These are phyloP conservation scores for Anthracocystis setariae DNA, from an alignment of 1,284 basidiomycete species.

Conservation along the genomic window DNA sequence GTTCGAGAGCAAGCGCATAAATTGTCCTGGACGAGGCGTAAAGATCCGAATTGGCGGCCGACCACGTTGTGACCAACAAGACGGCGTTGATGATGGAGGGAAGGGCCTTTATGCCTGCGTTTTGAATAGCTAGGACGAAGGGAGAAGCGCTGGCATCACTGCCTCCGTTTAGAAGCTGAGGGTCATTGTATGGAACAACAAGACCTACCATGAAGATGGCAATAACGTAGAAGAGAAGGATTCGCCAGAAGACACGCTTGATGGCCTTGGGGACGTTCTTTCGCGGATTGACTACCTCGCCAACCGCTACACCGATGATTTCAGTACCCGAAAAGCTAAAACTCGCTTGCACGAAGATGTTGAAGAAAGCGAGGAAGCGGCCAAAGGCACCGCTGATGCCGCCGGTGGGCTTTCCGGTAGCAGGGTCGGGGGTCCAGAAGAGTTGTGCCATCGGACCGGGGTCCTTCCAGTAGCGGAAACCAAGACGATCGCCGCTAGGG, in stretches of 20 bases:
- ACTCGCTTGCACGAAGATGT: constrained; percentile 72
- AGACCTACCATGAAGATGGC: constrained; percentile 69
- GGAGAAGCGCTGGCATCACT: constrained; percentile 46
- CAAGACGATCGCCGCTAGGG: constrained; percentile 47
- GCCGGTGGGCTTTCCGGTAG: constrained; percentile 43
- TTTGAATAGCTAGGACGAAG: constrained; percentile 69
- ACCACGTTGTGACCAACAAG: constrained; percentile 81
- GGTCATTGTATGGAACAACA: constrained; percentile 56
- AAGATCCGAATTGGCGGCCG: constrained; percentile 82
- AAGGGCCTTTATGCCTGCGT: constrained; percentile 69
- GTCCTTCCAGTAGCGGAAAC: constrained; percentile 65
- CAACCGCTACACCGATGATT: constrained; percentile 83
- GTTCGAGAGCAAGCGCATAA: constrained; percentile 78
- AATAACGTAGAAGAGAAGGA: constrained; percentile 68
- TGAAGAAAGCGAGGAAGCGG: constrained; percentile 68
- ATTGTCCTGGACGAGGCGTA: constrained; percentile 80
- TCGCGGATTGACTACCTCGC: constrained; percentile 72
- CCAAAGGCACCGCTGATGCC: constrained; percentile 73
- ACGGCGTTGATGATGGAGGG: constrained; percentile 76
- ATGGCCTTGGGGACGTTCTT: constrained; percentile 57
- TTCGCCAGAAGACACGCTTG: constrained; percentile 64
- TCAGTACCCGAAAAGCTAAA: constrained; percentile 85
- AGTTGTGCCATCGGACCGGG: constrained; percentile 69
- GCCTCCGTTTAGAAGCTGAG: constrained; percentile 39
- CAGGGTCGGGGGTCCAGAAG: constrained; percentile 47